Percentiles rank a stretch among this genome's conserved stretches.
These are phyloP conservation scores for Yarrowia bubula DNA, from an alignment of 805 yeast species.

Conservation along the genomic window DNA sequence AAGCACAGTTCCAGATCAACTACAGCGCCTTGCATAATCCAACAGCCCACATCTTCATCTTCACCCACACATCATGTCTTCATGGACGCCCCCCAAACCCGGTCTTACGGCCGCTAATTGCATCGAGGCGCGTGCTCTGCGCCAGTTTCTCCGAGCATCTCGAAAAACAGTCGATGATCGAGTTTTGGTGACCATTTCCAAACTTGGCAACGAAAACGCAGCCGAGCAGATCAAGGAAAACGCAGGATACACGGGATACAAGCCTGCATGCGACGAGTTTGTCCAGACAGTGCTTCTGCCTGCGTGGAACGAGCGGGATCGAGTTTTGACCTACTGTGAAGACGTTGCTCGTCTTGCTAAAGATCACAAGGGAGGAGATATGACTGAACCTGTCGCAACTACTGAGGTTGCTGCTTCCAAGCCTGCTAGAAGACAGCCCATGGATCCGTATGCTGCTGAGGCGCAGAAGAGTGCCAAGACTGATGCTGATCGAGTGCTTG, in stretches of 20 bases:
- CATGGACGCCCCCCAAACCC: conserved; percentile 14
- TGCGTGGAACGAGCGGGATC: conserved; percentile 21
- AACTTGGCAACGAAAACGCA: conserved; percentile 11
- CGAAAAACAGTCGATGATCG: conserved; percentile 23
- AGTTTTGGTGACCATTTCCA: conserved; percentile 16
- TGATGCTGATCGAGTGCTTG: conserved; percentile 9
- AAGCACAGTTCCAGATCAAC: conserved; percentile 1
- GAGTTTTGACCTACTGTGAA: conserved; percentile 11
- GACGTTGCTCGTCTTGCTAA: conserved; percentile 17
- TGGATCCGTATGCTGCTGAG: conserved; percentile 14
- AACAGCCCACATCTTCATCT: not conserved
- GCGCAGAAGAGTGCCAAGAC: not conserved
- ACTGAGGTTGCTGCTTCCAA: not conserved
- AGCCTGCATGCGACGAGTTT: conserved; percentile 23
- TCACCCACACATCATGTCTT: not conserved
- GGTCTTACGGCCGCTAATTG: conserved; percentile 12
- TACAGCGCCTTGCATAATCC: conserved; percentile 6
- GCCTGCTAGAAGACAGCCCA: not conserved
- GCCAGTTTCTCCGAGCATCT: conserved; percentile 20
- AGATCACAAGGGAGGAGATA: not conserved
- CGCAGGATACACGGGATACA: not conserved
- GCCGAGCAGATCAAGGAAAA: conserved; percentile 13
- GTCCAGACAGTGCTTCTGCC: conserved; percentile 18
- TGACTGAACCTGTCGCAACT: not conserved
- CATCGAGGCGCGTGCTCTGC: conserved; percentile 19